Percentiles rank a stretch among this genome's conserved stretches.
Evolutionary conservation across 2,329 filamentous ascomycete genomes (phyloP).

Genomic region (Fusarium oxysporum): DNA sequence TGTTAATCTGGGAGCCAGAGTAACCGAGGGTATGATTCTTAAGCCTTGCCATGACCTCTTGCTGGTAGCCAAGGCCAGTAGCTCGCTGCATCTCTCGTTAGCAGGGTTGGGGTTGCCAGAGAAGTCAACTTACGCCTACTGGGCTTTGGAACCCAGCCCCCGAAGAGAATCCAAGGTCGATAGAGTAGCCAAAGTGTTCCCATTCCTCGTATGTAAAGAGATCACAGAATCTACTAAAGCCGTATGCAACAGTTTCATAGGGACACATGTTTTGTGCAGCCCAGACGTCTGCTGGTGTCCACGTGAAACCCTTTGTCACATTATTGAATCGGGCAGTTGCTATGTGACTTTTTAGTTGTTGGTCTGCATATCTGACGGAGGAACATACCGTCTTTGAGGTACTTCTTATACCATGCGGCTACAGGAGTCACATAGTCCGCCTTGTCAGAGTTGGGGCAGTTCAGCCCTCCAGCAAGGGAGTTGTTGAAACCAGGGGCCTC

Average conservation of each 20-base stretch:
- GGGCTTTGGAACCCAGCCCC: conserved; percentile 72
- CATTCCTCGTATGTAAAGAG: conserved; percentile 82
- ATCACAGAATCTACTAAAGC: conserved; percentile 78
- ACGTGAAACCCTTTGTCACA: conserved; percentile 68
- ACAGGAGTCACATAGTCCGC: conserved; percentile 65
- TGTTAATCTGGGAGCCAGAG: conserved; percentile 71
- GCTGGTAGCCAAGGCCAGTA: conserved; percentile 78
- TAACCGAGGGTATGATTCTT: conserved; percentile 73
- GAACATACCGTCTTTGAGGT: conserved; percentile 68
- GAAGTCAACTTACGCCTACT: conserved; percentile 61
- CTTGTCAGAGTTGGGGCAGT: conserved; percentile 72
- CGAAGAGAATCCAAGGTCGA: conserved; percentile 74
- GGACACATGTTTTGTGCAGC: conserved; percentile 79
- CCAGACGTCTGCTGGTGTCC: conserved; percentile 73
- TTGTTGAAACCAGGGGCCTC: conserved; percentile 75
- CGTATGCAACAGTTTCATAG: conserved; percentile 82
- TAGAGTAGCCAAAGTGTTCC: conserved; percentile 76
- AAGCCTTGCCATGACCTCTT: conserved; percentile 78
- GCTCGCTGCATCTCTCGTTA: conserved; percentile 60
- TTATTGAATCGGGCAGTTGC: conserved; percentile 70
- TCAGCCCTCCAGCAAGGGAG: conserved; percentile 74
- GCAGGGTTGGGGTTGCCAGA: not conserved
- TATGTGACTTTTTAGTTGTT: conserved; percentile 36
- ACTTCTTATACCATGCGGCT: conserved; percentile 70
- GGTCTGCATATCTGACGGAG: not conserved